A percentile compares a stretch with the other conserved stretches of the same genome.
These are phyloP conservation scores for Albatrellus ellisii DNA, from an alignment of 768 basidiomycete species.

Conservation along the genomic window DNA sequence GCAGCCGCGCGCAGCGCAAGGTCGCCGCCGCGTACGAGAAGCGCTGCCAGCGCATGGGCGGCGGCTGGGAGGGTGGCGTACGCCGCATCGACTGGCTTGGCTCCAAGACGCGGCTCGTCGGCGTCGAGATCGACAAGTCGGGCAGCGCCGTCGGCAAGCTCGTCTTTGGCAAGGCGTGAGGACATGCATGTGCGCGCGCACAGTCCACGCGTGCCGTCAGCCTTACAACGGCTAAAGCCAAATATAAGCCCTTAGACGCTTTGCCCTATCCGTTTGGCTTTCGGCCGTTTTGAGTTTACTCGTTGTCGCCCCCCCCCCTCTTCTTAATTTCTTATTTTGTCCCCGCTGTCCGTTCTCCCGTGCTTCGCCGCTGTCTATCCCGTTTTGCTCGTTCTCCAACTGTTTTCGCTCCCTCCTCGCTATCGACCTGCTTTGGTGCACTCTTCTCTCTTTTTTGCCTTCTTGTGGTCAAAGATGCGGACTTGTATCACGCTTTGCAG, in stretches of 20 bases:
- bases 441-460: no score
- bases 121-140: background rate
- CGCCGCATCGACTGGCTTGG: background rate
- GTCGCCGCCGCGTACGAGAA: background rate
- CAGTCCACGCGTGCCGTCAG: no score
- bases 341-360: background rate
- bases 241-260: no score
- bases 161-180: conserved; percentile 31
- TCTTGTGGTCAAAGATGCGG: no score
- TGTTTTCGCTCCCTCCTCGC: no score
- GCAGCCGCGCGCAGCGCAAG: background rate
- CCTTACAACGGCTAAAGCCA: background rate
- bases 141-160: conserved; percentile 30
- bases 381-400: background rate
- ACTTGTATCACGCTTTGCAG: no score
- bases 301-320: no score
- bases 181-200: no score
- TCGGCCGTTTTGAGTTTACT: background rate
- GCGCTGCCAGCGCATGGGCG: conserved; percentile 12
- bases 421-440: no score
- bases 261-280: background rate
- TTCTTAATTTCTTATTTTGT: background rate
- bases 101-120: background rate
- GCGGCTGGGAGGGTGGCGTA: conserved; percentile 8
- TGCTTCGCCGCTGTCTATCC: background rate